Percentiles rank a stretch among this genome's conserved stretches.
These are phyloP conservation scores for Ambrosia artemisiifolia DNA, from an alignment of 129 eudicot species.

Conservation along the genomic window DNA sequence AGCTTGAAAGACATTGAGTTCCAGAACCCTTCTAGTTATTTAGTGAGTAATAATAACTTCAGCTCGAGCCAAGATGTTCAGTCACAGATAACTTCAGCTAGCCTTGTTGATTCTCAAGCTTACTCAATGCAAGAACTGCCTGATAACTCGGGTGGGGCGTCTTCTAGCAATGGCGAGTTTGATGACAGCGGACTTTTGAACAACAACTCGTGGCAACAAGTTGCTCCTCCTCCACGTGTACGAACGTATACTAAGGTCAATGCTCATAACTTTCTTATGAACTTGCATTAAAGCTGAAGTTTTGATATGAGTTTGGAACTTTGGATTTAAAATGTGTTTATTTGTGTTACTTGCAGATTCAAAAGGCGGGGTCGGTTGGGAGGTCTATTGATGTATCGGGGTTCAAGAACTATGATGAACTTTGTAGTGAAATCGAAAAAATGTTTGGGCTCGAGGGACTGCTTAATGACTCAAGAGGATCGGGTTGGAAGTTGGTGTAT, in stretches of 20 bases:
- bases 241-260: conserved; percentile 91
- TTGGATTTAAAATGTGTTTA: neutral
- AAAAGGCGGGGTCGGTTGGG: conserved; percentile 96
- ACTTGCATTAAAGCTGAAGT: neutral
- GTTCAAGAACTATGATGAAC: conserved; percentile 73
- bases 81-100: conserved; percentile 88
- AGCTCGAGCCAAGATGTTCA: conserved; percentile 90
- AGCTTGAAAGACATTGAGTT: conserved; percentile 58
- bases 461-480: conserved; percentile 72
- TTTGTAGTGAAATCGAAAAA: conserved; percentile 75
- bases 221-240: conserved; percentile 67
- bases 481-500: conserved; percentile 94
- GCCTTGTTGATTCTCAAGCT: conserved; percentile 82
- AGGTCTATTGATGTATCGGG: conserved; percentile 96
- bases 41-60: conserved; percentile 63
- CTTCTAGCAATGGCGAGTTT: conserved; percentile 89
- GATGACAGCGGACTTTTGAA: conserved; percentile 67
- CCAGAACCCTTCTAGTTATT: conserved; percentile 66
- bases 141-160: conserved; percentile 87
- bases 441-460: conserved; percentile 96
- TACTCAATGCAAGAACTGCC: conserved; percentile 79
- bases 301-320: neutral
- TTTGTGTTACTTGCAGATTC: conserved; percentile 52
- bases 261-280: neutral
- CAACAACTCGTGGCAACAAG: conserved; percentile 80